Conservation (phyloP, 2,329 filamentous ascomycete species). For the Diaporthe vaccinii region DNA sequence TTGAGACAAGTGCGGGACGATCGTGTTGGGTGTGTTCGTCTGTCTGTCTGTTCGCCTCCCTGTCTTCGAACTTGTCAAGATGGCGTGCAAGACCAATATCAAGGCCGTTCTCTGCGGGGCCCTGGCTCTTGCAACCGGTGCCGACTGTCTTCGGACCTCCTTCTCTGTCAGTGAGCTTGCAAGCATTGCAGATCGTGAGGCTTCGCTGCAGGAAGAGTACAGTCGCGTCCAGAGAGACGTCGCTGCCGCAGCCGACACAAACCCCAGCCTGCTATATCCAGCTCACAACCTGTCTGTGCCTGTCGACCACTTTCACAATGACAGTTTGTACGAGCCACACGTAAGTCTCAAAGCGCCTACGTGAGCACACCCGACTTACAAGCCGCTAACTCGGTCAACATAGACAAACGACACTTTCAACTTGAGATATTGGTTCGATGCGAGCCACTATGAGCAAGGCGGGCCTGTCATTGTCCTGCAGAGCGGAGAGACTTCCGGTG, state of each 20-base stretch:
- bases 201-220: conserved; percentile 27
- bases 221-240: not conserved
- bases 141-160: conserved; percentile 35
- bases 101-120: conserved; percentile 9
- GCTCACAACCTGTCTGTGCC: conserved; percentile 61
- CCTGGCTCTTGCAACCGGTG: conserved; percentile 29
- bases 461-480: conserved; percentile 86
- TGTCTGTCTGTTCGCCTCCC: not conserved
- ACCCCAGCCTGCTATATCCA: conserved; percentile 49
- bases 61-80: conserved; percentile 9
- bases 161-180: conserved; percentile 36
- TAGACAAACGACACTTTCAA: conserved; percentile 72
- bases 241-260: conserved; percentile 10
- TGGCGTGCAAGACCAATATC: conserved; percentile 5
- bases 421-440: conserved; percentile 88
- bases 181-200: conserved; percentile 3
- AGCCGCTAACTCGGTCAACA: not conserved
- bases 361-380: not conserved
- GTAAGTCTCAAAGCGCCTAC: not conserved
- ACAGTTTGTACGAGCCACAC: conserved; percentile 83
- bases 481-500: conserved; percentile 77
- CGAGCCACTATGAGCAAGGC: conserved; percentile 79
- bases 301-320: conserved; percentile 88
- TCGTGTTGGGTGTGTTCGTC: not conserved
- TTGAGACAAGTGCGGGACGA: too few species aligned